Base-by-base conservation (phyloP, 768 basidiomycete genomes). In the Leccinum boreale region DNA sequence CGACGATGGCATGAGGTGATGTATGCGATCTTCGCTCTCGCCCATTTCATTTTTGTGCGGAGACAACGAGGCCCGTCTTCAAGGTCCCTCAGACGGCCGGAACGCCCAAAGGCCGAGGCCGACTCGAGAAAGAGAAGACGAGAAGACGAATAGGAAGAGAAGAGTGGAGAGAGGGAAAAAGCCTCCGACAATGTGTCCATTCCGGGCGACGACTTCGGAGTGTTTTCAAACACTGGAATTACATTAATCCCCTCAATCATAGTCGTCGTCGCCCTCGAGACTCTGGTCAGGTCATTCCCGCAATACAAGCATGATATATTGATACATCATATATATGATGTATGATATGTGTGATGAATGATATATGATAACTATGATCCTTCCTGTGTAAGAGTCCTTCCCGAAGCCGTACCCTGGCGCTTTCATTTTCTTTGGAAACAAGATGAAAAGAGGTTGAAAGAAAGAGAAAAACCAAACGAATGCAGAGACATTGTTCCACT, bases 121-220 rank as follows among this genome's bases (percentile, higher is more conserved):
- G 35, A 50, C 48, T 11, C 33, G 47, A 36, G 12, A 29, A 46
- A 31, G 8, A 23, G 10, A 26, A 51, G 6, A 8, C 14, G 47
- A 10, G n/a, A 36, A 31, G 7, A 23, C 23, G 24, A 48, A 24
- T 11, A 39, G 14, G 24, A 47, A 47, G 24, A 14, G 12, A 24
- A 10, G 42, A 26, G 5, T n/a, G 6, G 17, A 44, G 19, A 42
- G n/a, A n/a, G 42, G n/a, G 42, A 19, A n/a, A 31, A 60, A 50
- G n/a, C 15, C 4, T 49, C 58, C 52, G 59, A 46, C 36, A 57
- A 62, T 61, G 46, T 57, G 50, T 49, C 60, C 14, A 56, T 61
- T 62, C 50, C 36, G 23, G 33, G 50, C 15, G 26, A 47, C 15
- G 17, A 24, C 21, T 48, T 14, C 6, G 14, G 45, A 23, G 9